These are phyloP conservation scores for Pterocarpus macrocarpus DNA, from an alignment of 306 rosid genomes.

Conservation along the genomic window DNA sequence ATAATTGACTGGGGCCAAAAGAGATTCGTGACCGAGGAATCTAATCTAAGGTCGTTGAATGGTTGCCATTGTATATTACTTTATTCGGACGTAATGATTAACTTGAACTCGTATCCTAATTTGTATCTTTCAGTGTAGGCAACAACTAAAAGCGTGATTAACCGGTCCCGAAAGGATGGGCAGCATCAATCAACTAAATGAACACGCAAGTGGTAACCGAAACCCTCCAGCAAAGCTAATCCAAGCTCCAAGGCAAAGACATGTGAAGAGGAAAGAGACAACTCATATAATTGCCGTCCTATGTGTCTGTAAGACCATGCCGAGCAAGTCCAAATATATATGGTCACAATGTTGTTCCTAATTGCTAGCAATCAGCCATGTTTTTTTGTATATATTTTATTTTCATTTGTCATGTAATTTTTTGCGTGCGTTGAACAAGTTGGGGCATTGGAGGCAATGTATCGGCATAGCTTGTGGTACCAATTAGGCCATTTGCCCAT, in stretches of 20 bases:
- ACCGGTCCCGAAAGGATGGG: not conserved
- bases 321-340: not conserved
- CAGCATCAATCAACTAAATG: not conserved
- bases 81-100: not conserved
- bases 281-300: not conserved
- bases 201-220: not conserved
- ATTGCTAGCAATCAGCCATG: not conserved
- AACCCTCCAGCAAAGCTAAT: not conserved
- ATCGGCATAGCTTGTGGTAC: constrained; percentile 16
- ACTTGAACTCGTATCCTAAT: not conserved
- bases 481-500: constrained; percentile 36
- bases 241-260: not conserved
- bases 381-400: no score
- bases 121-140: constrained; percentile 44
- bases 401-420: not conserved
- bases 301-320: not conserved
- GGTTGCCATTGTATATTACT: not conserved
- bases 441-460: constrained; percentile 1
- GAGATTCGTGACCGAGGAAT: not conserved
- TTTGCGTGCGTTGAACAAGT: not conserved
- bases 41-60: not conserved
- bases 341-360: not conserved
- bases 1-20: not conserved
- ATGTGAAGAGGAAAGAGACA: constrained; percentile 39
- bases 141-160: constrained; percentile 31